These are phyloP conservation scores for Porcisia hertigi DNA, from an alignment of 208 protist species.

Conservation along the genomic window DNA sequence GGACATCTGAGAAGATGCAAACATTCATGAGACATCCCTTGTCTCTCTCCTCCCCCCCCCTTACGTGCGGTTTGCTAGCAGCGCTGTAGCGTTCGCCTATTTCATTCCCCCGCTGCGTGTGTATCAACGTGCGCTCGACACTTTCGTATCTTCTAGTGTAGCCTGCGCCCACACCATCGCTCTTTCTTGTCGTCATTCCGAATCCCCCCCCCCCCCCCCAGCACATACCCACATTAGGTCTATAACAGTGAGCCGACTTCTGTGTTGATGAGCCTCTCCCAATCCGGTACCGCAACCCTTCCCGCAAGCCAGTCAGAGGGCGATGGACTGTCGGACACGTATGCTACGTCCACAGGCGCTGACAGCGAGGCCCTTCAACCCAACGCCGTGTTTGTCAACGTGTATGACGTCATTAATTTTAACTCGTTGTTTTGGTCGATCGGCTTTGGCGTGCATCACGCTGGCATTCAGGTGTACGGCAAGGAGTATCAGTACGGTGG, in stretches of 20 bases:
- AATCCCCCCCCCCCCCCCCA: background rate
- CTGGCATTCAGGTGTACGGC: slow-evolving; percentile 73
- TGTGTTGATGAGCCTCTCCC: slow-evolving; percentile 1
- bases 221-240: background rate
- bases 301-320: slow-evolving; percentile 5
- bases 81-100: too few species aligned
- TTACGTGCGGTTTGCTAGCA: too few species aligned
- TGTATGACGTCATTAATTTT: slow-evolving; percentile 61
- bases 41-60: too few species aligned
- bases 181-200: background rate
- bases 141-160: too few species aligned
- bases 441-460: slow-evolving; percentile 70
- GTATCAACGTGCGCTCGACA: too few species aligned
- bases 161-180: too few species aligned
- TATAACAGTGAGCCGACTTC: background rate
- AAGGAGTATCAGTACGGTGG: slow-evolving; percentile 67
- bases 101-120: background rate
- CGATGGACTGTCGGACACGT: background rate
- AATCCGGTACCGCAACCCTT: background rate
- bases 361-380: slow-evolving; percentile 15
- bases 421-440: slow-evolving; percentile 56
- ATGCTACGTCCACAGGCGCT: background rate
- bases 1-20: too few species aligned
- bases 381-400: slow-evolving; percentile 71
- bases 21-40: too few species aligned